A percentile compares a stretch with the other conserved stretches of the same genome.
Evolutionary conservation across 1,284 basidiomycete species (phyloP).

Genomic region (Psilocybe mexicana): DNA sequence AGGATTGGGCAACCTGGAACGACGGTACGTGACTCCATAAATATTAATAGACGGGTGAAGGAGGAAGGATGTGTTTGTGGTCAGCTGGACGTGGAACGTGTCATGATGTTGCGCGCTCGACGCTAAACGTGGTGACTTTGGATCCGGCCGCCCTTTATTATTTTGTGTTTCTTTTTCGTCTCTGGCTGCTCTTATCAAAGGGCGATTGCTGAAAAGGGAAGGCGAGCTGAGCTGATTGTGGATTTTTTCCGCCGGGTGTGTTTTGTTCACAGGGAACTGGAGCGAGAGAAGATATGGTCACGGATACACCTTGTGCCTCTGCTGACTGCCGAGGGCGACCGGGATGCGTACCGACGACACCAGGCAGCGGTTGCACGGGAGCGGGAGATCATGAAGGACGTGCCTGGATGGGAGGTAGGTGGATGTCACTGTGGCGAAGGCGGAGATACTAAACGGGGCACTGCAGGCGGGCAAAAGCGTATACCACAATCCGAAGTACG

Average conservation of each 20-base stretch:
- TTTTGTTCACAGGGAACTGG: conserved; percentile 73
- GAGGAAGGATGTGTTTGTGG: conserved; percentile 28
- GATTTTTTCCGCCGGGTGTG: conserved; percentile 8
- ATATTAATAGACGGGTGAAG: conserved; percentile 15
- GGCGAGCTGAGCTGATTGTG: conserved; percentile 43
- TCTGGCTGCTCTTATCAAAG: conserved; percentile 41
- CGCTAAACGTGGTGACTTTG: conserved; percentile 60
- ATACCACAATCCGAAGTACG: conserved; percentile 85
- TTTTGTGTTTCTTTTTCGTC: conserved; percentile 13
- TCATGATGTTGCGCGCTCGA: conserved; percentile 50
- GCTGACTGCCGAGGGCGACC: conserved; percentile 90
- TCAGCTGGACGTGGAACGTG: conserved; percentile 69
- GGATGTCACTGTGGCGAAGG: conserved; percentile 18
- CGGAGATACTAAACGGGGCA: conserved; percentile 13
- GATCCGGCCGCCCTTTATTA: conserved; percentile 61
- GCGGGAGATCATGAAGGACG: conserved; percentile 94
- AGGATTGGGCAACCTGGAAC: conserved; percentile 89
- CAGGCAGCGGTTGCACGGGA: conserved; percentile 83
- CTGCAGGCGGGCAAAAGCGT: conserved; percentile 57
- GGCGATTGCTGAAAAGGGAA: conserved; percentile 37
- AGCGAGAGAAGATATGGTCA: conserved; percentile 94
- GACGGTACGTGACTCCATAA: conserved; percentile 63
- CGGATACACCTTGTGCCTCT: conserved; percentile 94
- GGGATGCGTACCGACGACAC: conserved; percentile 84
- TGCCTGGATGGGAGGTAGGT: conserved; percentile 89